phyloP scores from a whole-genome alignment of 2,329 filamentous ascomycete species.

The Fusarium setosum region DNA sequence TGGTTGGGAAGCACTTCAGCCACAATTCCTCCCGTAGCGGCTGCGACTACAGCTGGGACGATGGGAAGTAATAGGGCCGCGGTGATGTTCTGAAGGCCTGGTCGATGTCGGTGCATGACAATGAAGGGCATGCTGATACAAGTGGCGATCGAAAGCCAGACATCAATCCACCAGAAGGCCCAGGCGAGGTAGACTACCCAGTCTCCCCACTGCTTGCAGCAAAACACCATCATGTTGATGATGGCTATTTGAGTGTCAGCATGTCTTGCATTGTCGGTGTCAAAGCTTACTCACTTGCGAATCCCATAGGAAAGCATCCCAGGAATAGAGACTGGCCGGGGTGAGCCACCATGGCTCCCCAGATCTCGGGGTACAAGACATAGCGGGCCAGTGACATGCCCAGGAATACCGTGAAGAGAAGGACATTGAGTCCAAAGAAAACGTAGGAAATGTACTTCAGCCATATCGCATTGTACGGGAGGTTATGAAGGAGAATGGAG shows the following conservation, averaged over 20 bases:
- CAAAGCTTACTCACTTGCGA: slow-evolving; percentile 59
- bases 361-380: slow-evolving; percentile 73
- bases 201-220: slow-evolving; percentile 71
- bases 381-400: slow-evolving; percentile 70
- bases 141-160: slow-evolving; percentile 61
- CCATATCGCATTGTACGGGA: slow-evolving; percentile 70
- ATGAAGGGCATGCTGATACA: slow-evolving; percentile 68
- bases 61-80: slow-evolving; percentile 75
- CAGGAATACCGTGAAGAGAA: slow-evolving; percentile 67
- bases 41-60: slow-evolving; percentile 73
- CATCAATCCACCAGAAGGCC: slow-evolving; percentile 69
- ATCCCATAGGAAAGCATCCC: slow-evolving; percentile 75
- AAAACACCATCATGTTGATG: slow-evolving; percentile 71
- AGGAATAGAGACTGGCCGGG: slow-evolving; percentile 76
- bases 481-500: slow-evolving; percentile 69
- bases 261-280: background rate
- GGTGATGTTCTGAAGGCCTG: slow-evolving; percentile 67
- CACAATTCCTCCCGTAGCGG: slow-evolving; percentile 72
- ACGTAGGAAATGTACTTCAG: slow-evolving; percentile 68
- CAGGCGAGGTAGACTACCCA: slow-evolving; percentile 67
- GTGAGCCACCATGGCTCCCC: slow-evolving; percentile 73
- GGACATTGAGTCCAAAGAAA: slow-evolving; percentile 70
- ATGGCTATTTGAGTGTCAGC: slow-evolving; percentile 55
- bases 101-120: slow-evolving; percentile 60
- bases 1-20: slow-evolving; percentile 68